Conservation (phyloP, 768 basidiomycete species). For the Suillus paluster region DNA sequence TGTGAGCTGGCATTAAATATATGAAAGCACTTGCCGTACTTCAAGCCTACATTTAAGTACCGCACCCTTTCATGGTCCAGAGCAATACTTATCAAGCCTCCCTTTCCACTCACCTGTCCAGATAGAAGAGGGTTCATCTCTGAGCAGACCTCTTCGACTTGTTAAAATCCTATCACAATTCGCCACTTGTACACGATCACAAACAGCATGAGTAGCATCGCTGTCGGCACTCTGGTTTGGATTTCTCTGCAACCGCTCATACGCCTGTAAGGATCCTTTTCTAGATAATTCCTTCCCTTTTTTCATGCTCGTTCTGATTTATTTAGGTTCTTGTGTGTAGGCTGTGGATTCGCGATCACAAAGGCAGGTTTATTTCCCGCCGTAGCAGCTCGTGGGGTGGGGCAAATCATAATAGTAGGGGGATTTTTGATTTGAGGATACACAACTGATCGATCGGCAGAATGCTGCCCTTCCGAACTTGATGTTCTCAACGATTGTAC, state of each 20-base stretch:
- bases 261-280: slow-evolving; percentile 49
- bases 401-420: slow-evolving; percentile 60
- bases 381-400: slow-evolving; percentile 60
- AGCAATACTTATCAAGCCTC: background rate
- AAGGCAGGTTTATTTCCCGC: slow-evolving; percentile 64
- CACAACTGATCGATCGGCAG: slow-evolving; percentile 4
- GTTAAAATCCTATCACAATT: background rate
- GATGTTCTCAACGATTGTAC: slow-evolving; percentile 74
- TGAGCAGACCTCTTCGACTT: background rate
- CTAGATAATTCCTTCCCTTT: slow-evolving; percentile 9
- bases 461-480: slow-evolving; percentile 47
- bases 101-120: background rate
- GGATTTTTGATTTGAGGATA: background rate
- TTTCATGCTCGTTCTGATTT: slow-evolving; percentile 8
- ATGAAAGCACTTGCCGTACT: background rate
- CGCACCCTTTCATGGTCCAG: background rate
- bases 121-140: background rate
- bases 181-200: background rate
- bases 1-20: background rate
- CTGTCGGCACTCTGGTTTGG: slow-evolving; percentile 60
- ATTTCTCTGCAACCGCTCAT: slow-evolving; percentile 62
- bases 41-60: background rate
- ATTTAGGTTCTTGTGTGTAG: slow-evolving; percentile 56
- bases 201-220: slow-evolving; percentile 22
- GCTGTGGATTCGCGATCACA: slow-evolving; percentile 60